phyloP scores from a whole-genome alignment of 805 yeast genomes.

The Myxozyma monticola region DNA sequence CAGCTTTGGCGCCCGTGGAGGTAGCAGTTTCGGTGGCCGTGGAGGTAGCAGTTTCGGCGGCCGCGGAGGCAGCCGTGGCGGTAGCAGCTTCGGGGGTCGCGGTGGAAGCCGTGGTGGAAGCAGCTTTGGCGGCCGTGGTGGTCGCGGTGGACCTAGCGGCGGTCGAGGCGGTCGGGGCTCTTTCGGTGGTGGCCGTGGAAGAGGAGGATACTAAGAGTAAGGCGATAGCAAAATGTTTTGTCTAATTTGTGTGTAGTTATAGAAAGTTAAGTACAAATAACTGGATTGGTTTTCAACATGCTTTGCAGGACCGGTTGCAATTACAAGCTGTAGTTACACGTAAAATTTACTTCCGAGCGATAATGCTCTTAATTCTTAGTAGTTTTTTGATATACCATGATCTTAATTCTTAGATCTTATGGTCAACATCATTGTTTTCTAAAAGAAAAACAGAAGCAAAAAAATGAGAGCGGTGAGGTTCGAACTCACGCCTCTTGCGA shows the following conservation, averaged over 20 bases:
- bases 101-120: slow-evolving; percentile 36
- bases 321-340: no score
- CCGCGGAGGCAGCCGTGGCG: slow-evolving; percentile 28
- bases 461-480: slow-evolving; percentile 43
- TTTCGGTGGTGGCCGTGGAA: slow-evolving; percentile 30
- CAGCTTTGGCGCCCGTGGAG: slow-evolving; percentile 44
- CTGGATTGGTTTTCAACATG: no score
- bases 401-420: no score
- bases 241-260: no score
- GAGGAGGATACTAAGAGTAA: slow-evolving; percentile 23
- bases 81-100: slow-evolving; percentile 41
- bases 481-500: slow-evolving; percentile 46
- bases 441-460: slow-evolving; percentile 24
- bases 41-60: slow-evolving; percentile 33
- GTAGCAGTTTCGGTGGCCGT: slow-evolving; percentile 42
- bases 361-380: no score
- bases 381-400: no score
- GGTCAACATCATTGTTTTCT: no score
- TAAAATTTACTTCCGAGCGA: no score
- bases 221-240: neutral
- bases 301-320: no score
- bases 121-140: slow-evolving; percentile 28
- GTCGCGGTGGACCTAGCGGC: slow-evolving; percentile 27
- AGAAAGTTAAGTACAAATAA: no score
- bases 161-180: slow-evolving; percentile 26